These are phyloP conservation scores for Leccinum truebloodii DNA, from an alignment of 768 basidiomycete genomes.

Conservation along the genomic window DNA sequence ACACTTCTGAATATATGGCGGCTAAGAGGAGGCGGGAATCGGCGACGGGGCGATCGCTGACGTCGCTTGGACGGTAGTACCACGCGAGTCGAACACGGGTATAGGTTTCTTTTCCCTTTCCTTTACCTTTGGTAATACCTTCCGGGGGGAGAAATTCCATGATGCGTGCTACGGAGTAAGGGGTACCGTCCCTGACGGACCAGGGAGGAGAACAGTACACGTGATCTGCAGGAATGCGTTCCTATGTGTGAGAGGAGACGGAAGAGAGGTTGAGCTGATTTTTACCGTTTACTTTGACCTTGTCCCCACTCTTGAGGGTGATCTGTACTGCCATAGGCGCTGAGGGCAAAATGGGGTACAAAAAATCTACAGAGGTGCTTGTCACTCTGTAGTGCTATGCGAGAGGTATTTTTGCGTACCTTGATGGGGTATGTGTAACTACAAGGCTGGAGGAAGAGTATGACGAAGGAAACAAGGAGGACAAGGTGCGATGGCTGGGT, in stretches of 20 bases:
- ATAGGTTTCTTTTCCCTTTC: slow-evolving; percentile 66
- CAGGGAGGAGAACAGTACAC: slow-evolving; percentile 96
- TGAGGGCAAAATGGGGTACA: slow-evolving; percentile 17
- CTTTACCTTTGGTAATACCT: slow-evolving; percentile 64
- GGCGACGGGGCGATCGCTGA: slow-evolving; percentile 85
- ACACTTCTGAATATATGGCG: slow-evolving; percentile 94
- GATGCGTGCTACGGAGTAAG: slow-evolving; percentile 93
- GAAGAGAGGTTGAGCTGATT: slow-evolving; percentile 18
- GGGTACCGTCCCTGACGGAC: slow-evolving; percentile 90
- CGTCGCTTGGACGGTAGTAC: slow-evolving; percentile 97
- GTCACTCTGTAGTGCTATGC: slow-evolving; percentile 1
- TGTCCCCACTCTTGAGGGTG: slow-evolving; percentile 79
- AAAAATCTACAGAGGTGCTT: slow-evolving; percentile 29
- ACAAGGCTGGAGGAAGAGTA: slow-evolving; percentile 26
- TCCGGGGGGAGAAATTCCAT: slow-evolving; percentile 93
- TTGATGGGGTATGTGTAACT: slow-evolving; percentile 19
- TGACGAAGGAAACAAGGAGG: slow-evolving; percentile 38
- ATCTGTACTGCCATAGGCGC: slow-evolving; percentile 36
- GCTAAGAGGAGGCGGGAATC: slow-evolving; percentile 93
- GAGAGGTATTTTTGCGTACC: slow-evolving; percentile 26
- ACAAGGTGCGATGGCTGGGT: slow-evolving; percentile 35
- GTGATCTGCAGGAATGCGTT: slow-evolving; percentile 69
- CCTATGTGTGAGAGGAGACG: slow-evolving; percentile 18
- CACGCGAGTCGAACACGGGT: slow-evolving; percentile 90
- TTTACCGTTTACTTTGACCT: slow-evolving; percentile 86